Evolutionary conservation across 2,329 filamentous ascomycete species (phyloP).

Genomic region (Fusarium tricinctum): DNA sequence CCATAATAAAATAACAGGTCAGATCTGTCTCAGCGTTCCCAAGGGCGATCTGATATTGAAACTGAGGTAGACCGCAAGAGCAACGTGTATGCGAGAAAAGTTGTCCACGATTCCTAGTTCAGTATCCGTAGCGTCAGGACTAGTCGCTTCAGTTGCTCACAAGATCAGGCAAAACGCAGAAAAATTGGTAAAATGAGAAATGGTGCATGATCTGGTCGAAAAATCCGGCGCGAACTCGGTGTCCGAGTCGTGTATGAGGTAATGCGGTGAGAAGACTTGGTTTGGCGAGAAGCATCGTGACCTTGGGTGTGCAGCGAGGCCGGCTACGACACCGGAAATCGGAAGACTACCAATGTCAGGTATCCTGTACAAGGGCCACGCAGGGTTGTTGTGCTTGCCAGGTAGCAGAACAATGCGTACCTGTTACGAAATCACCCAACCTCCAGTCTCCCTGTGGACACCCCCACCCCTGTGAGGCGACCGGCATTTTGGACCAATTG

Average conservation of each 20-base stretch:
- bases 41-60: constrained; percentile 12
- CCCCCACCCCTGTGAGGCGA: constrained; percentile 41
- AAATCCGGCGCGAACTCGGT: constrained; percentile 50
- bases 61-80: not conserved
- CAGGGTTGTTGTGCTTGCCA: constrained; percentile 13
- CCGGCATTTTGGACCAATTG: constrained; percentile 30
- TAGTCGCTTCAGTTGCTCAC: constrained; percentile 40
- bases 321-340: constrained; percentile 49
- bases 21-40: constrained; percentile 20
- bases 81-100: constrained; percentile 19
- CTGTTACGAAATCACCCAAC: constrained; percentile 48
- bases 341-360: constrained; percentile 29
- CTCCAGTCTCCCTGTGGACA: constrained; percentile 41
- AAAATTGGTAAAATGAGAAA: constrained; percentile 40
- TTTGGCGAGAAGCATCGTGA: constrained; percentile 49
- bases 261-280: constrained; percentile 51
- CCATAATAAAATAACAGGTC: constrained; percentile 11
- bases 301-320: constrained; percentile 43
- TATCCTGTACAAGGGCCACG: constrained; percentile 36
- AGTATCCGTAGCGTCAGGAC: constrained; percentile 42
- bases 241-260: constrained; percentile 50
- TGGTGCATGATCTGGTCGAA: constrained; percentile 47
- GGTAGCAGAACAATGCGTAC: constrained; percentile 39
- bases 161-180: constrained; percentile 40
- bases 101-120: constrained; percentile 27